Evolutionary conservation across 2,329 filamentous ascomycete genomes (phyloP).

Genomic region (Ophiostoma montium): DNA sequence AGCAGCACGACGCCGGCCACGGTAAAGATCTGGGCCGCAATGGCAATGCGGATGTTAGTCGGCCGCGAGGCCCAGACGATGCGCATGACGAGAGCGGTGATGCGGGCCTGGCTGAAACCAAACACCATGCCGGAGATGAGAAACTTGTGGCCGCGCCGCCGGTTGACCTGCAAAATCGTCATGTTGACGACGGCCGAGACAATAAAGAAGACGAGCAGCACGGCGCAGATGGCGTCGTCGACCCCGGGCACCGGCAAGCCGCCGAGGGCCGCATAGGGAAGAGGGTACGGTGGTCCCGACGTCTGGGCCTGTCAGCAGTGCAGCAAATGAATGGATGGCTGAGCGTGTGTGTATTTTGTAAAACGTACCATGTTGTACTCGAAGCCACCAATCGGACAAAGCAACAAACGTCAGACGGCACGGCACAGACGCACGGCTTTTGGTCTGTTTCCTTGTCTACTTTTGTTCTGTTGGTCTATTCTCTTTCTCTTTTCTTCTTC

Average conservation of each 20-base stretch:
- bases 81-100: constrained; percentile 34
- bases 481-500: not conserved
- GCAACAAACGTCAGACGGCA: too few relatives aligned
- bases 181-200: constrained; percentile 41
- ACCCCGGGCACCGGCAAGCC: constrained; percentile 40
- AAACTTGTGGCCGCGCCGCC: constrained; percentile 39
- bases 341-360: too few relatives aligned
- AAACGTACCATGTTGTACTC: not conserved
- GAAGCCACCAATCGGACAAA: not conserved
- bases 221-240: constrained; percentile 50
- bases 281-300: constrained; percentile 21
- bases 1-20: constrained; percentile 61
- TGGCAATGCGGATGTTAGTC: constrained; percentile 27
- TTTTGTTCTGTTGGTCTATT: not conserved
- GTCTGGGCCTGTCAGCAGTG: too few relatives aligned
- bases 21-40: constrained; percentile 55
- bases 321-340: too few relatives aligned
- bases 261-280: constrained; percentile 36
- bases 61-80: constrained; percentile 37
- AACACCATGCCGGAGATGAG: constrained; percentile 43
- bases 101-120: constrained; percentile 43
- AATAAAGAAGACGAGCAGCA: constrained; percentile 47
- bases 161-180: constrained; percentile 41
- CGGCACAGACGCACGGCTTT: too few relatives aligned
- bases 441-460: not conserved